Evolutionary conservation across 164 flowering plant species (phyloP).

Genomic region (Malania oleifera): DNA sequence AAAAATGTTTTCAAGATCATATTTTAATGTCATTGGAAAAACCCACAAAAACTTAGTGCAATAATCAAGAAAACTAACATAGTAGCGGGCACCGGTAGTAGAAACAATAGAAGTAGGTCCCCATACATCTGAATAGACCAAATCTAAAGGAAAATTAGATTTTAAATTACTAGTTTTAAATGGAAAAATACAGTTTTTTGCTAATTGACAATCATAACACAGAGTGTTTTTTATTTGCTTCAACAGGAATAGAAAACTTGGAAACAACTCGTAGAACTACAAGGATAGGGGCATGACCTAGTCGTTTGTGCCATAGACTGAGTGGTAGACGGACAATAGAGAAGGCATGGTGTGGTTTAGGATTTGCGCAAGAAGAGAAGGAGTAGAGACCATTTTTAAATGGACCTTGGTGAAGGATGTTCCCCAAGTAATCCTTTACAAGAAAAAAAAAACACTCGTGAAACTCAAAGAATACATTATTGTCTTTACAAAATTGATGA

Average conservation of each 20-base stretch:
- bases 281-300: not conserved
- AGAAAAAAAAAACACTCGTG: not conserved
- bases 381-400: not conserved
- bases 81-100: not conserved
- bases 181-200: not conserved
- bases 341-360: not conserved
- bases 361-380: not conserved
- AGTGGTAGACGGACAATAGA: not conserved
- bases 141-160: slow-evolving; percentile 1
- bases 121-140: not conserved
- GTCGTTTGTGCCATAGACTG: not conserved
- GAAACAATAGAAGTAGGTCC: not conserved
- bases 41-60: not conserved
- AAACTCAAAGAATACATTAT: not conserved
- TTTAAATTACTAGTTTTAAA: not conserved
- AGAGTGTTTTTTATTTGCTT: not conserved
- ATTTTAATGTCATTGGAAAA: not conserved
- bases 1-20: not conserved
- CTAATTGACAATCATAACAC: not conserved
- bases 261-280: not conserved
- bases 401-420: not conserved
- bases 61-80: slow-evolving; percentile 1
- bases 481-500: not conserved
- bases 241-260: not conserved
- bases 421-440: not conserved